A percentile compares a stretch with the other conserved stretches of the same genome.
Conservation (phyloP, 768 basidiomycete genomes). For the Russula olivacea region DNA sequence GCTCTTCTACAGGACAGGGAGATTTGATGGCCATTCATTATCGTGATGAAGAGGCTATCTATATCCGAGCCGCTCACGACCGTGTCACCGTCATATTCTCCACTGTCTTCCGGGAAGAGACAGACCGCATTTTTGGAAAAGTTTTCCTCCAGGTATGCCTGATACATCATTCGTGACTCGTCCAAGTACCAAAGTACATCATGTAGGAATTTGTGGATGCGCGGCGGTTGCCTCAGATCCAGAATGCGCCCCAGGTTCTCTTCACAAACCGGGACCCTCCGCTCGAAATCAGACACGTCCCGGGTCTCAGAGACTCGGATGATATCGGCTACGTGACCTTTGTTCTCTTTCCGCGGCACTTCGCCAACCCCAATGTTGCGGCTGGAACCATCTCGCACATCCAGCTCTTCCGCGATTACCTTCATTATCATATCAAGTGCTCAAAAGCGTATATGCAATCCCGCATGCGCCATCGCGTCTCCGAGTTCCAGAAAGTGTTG, state of each 20-base stretch:
- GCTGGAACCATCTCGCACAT: slow-evolving; percentile 86
- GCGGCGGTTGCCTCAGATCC: slow-evolving; percentile 84
- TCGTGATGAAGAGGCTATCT: slow-evolving; percentile 96
- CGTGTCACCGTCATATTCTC: slow-evolving; percentile 98
- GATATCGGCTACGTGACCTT: slow-evolving; percentile 41
- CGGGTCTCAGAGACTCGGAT: slow-evolving; percentile 64
- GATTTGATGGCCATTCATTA: slow-evolving; percentile 92
- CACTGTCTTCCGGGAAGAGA: slow-evolving; percentile 95
- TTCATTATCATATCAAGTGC: slow-evolving; percentile 99
- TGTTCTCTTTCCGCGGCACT: slow-evolving; percentile 94
- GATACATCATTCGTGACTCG: background rate
- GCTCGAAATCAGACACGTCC: slow-evolving; percentile 86
- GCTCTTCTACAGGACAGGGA: slow-evolving; percentile 57
- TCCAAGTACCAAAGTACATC: background rate
- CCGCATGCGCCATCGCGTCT: slow-evolving; percentile 87
- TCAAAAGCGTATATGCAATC: slow-evolving; percentile 99
- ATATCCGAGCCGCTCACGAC: slow-evolving; percentile 87
- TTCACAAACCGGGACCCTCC: slow-evolving; percentile 95
- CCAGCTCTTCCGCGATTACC: slow-evolving; percentile 94
- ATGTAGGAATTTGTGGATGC: slow-evolving; percentile 96
- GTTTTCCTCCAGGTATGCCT: slow-evolving; percentile 86
- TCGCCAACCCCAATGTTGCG: slow-evolving; percentile 62
- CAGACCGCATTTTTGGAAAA: slow-evolving; percentile 93
- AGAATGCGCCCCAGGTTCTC: slow-evolving; percentile 94
- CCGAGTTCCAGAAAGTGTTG: slow-evolving; percentile 92